Evolutionary conservation across 2,329 filamentous ascomycete species (phyloP), one percentile per base, ranked within the genome.

Genomic region (Penicillium rolfsii): DNA sequence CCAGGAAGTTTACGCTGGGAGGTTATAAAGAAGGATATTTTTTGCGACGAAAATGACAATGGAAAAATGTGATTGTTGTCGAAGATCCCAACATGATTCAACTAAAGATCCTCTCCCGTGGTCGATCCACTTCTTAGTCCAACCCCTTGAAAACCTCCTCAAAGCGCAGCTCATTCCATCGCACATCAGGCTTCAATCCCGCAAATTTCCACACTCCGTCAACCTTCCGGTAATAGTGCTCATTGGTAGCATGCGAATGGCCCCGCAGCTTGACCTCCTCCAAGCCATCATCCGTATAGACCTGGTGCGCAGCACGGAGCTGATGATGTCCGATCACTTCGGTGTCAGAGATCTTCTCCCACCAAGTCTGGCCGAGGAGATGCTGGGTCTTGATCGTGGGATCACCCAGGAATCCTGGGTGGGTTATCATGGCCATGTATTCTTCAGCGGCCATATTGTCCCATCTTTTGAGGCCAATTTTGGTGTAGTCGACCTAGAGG

Each of bases 401-500:
- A 76, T 88, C 84, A 61, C 87, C 86, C 28, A 89, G 79, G 62
- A 89, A 85, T 2, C 79, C 74, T 22, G 78, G 75, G 70, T 82
- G 80, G 28, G 84, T 85, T 66, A 87, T 78, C 85, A 89, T 87
- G 64, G 74, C 70, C 71, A 88, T 77, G 76, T 83, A 89, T n/a
- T 88, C 84, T 3, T 84, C 81, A 0, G 85, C 84, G 1, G 84
- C 79, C 85, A 89, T 87, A 53, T 82, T 80, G 52, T 85, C 82
- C 85, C 85, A 88, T 58, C 84, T 73, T 71, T 83, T 83, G 73
- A 85, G 81, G 55, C 86, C 82, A 74, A 88, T 85, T 43, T 83
- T 82, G 54, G 84, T 85, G 83, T 93, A 93, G 81, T 93, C 90
- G 69, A 92, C 83, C 82, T 89, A 74, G 14, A 14, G 6, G 14